Conservation (phyloP, 139 green algal genomes). For the Picochlorum sp. region DNA sequence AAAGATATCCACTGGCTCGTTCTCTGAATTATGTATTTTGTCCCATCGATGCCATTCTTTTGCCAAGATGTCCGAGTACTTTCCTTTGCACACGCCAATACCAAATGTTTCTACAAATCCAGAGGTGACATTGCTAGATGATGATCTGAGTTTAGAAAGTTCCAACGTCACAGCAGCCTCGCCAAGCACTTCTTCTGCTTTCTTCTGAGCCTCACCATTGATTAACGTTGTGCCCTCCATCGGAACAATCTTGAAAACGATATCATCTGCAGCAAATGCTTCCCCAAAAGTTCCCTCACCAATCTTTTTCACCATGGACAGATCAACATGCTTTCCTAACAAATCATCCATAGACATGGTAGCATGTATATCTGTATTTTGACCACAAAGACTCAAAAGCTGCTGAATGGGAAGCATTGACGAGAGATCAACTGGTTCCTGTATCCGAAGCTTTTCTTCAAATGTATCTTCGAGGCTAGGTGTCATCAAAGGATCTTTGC, state of each 20-base stretch:
- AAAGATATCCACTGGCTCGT: constrained; percentile 58
- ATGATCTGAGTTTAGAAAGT: constrained; percentile 43
- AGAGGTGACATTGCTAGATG: constrained; percentile 39
- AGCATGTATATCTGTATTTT: constrained; percentile 24
- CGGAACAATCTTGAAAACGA: constrained; percentile 89
- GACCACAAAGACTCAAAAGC: constrained; percentile 60
- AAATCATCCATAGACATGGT: constrained; percentile 51
- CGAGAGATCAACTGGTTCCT: constrained; percentile 12
- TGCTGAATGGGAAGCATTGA: constrained; percentile 39
- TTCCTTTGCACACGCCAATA: constrained; percentile 54
- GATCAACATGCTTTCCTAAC: constrained; percentile 38
- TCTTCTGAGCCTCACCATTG: constrained; percentile 73
- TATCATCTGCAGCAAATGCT: constrained; percentile 52
- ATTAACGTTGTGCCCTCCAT: constrained; percentile 71
- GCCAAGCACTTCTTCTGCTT: constrained; percentile 57
- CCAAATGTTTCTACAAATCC: constrained; percentile 63
- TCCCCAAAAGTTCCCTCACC: constrained; percentile 93
- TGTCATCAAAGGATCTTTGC: constrained; percentile 3
- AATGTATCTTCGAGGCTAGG: constrained; percentile 3
- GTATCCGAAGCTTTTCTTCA: not conserved
- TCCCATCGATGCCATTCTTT: constrained; percentile 62
- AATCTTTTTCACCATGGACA: constrained; percentile 46
- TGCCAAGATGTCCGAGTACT: constrained; percentile 37
- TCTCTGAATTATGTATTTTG: constrained; percentile 54
- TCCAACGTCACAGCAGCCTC: constrained; percentile 64